These are phyloP conservation scores for Tricholoma furcatifolium DNA, from an alignment of 768 basidiomycete genomes.

Conservation along the genomic window DNA sequence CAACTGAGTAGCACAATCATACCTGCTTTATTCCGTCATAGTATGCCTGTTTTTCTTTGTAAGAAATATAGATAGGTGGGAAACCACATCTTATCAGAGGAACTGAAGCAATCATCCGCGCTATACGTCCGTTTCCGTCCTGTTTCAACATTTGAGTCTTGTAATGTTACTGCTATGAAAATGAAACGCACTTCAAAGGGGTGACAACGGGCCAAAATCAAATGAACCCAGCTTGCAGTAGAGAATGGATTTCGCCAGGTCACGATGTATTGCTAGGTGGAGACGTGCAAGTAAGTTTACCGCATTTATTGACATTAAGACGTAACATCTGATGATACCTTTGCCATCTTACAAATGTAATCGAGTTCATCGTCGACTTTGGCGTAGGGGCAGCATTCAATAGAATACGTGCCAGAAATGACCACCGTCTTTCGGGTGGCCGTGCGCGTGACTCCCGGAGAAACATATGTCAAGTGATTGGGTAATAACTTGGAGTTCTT, in stretches of 20 bases:
- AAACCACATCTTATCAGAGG: slow-evolving; percentile 28
- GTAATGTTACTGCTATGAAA: background rate
- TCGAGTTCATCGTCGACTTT: slow-evolving; percentile 29
- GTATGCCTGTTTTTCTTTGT: slow-evolving; percentile 24
- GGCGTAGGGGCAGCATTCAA: slow-evolving; percentile 28
- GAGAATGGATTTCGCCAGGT: slow-evolving; percentile 28
- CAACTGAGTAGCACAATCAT: background rate
- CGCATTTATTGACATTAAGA: background rate
- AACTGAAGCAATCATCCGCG: slow-evolving; percentile 28
- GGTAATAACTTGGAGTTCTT: slow-evolving; percentile 22
- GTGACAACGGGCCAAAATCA: slow-evolving; percentile 27
- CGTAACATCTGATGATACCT: slow-evolving; percentile 14
- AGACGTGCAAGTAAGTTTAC: background rate
- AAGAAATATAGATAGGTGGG: slow-evolving; percentile 27
- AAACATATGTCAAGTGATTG: slow-evolving; percentile 15
- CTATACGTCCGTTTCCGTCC: slow-evolving; percentile 31
- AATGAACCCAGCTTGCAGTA: slow-evolving; percentile 30
- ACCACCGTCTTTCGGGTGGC: slow-evolving; percentile 25
- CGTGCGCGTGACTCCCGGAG: slow-evolving; percentile 25
- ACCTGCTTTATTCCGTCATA: slow-evolving; percentile 24
- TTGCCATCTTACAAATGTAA: slow-evolving; percentile 28
- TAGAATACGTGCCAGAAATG: slow-evolving; percentile 19
- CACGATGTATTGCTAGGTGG: slow-evolving; percentile 23
- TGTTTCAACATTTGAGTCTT: slow-evolving; percentile 8
- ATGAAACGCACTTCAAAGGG: slow-evolving; percentile 26